These are phyloP conservation scores for Hanseniaspora sp. DNA, from an alignment of 1,139 yeast genomes.

Conservation along the genomic window DNA sequence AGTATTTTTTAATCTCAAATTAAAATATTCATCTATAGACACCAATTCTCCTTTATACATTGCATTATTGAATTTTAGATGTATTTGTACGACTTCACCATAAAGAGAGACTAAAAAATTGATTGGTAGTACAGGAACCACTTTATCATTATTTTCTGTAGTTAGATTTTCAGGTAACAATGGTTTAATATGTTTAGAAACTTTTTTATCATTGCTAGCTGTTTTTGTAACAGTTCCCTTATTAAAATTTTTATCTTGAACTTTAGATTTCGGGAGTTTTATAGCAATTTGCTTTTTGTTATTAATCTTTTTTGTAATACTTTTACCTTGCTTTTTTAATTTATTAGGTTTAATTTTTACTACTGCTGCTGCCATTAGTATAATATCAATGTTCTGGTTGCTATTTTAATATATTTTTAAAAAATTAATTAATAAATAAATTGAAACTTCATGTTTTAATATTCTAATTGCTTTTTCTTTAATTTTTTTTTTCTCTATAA, in stretches of 20 bases:
- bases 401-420: too few relatives aligned
- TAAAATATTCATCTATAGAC: conserved; percentile 89
- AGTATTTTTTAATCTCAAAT: conserved; percentile 63
- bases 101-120: conserved; percentile 7
- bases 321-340: not conserved
- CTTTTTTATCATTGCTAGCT: not conserved
- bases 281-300: not conserved
- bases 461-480: too few relatives aligned
- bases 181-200: not conserved
- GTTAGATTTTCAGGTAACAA: not conserved
- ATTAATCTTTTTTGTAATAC: not conserved
- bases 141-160: not conserved
- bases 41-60: conserved; percentile 74
- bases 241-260: not conserved
- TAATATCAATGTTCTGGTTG: too few relatives aligned
- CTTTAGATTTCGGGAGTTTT: conserved; percentile 10
- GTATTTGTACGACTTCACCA: conserved; percentile 55
- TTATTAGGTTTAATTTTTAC: not conserved
- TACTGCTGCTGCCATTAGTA: not conserved
- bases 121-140: not conserved
- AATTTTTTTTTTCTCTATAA: too few relatives aligned
- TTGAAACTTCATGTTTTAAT: too few relatives aligned
- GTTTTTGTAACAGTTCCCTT: not conserved
- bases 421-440: too few relatives aligned
- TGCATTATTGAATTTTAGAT: conserved; percentile 86